These are phyloP conservation scores for Chalaropsis ovoidea DNA, from an alignment of 2,329 filamentous ascomycete genomes.

Conservation along the genomic window DNA sequence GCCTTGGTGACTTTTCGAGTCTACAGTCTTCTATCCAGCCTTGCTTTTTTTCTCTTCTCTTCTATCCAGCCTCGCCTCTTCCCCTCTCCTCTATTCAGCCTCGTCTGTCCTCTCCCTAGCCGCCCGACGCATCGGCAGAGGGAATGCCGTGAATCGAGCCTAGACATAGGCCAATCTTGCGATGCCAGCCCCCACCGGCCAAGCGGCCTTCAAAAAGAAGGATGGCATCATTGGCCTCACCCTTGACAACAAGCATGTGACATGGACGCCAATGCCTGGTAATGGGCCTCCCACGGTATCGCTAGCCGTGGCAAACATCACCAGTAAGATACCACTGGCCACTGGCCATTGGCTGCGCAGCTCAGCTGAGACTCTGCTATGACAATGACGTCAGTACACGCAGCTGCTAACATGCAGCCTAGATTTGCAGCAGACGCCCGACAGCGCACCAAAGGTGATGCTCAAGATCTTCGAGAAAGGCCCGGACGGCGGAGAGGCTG, in stretches of 20 bases:
- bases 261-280: slow-evolving; percentile 65
- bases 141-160: slow-evolving; percentile 11
- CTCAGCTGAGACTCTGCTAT: slow-evolving; percentile 23
- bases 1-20: no score
- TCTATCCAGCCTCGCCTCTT: neutral
- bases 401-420: slow-evolving; percentile 17
- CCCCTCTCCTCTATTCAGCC: neutral
- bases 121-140: neutral
- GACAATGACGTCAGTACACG: neutral
- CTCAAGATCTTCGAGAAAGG: slow-evolving; percentile 78
- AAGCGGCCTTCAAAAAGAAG: slow-evolving; percentile 86
- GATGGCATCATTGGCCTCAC: slow-evolving; percentile 74
- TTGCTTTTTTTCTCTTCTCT: neutral
- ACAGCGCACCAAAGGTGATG: slow-evolving; percentile 80
- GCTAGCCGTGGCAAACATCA: slow-evolving; percentile 65
- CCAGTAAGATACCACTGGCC: slow-evolving; percentile 50
- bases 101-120: neutral
- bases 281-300: slow-evolving; percentile 55
- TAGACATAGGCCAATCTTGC: slow-evolving; percentile 21
- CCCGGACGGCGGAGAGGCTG: slow-evolving; percentile 47
- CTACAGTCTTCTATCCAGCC: neutral
- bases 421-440: slow-evolving; percentile 94
- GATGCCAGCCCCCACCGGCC: slow-evolving; percentile 54
- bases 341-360: neutral
- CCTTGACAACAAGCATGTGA: slow-evolving; percentile 60